A percentile compares a stretch with the other conserved stretches of the same genome.
Evolutionary conservation across 176 grass and related monocot species (phyloP).

Genomic region (Oryza glaberrima): DNA sequence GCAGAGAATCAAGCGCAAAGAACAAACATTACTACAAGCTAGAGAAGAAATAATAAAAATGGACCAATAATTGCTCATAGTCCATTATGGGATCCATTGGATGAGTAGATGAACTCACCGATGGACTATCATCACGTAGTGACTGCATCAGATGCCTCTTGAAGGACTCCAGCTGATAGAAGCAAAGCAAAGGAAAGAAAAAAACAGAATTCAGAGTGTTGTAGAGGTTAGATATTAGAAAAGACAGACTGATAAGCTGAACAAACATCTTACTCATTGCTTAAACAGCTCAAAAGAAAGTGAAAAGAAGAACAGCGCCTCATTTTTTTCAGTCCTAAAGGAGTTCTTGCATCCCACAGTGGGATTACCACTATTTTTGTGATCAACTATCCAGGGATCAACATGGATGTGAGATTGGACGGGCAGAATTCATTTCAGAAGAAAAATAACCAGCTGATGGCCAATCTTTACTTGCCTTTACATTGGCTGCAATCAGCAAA

Average conservation of each 20-base stretch:
- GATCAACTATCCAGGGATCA: neutral
- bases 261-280: neutral
- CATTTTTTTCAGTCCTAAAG: neutral
- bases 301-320: neutral
- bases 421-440: neutral
- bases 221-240: neutral
- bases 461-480: neutral
- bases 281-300: neutral
- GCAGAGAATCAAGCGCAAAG: neutral
- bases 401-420: no score
- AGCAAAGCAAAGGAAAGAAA: conserved; percentile 11
- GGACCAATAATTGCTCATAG: neutral
- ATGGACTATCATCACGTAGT: conserved; percentile 65
- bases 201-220: conserved; percentile 16
- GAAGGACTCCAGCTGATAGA: conserved; percentile 82
- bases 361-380: neutral
- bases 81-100: conserved; percentile 11
- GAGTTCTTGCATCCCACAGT: neutral
- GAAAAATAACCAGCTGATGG: neutral
- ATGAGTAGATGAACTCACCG: conserved; percentile 56
- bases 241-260: neutral
- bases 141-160: conserved; percentile 95
- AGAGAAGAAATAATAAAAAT: neutral
- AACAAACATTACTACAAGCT: conserved; percentile 8
- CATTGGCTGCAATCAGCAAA: neutral